phyloP scores from a whole-genome alignment of 306 rosid genomes.

The Argentina anserina region DNA sequence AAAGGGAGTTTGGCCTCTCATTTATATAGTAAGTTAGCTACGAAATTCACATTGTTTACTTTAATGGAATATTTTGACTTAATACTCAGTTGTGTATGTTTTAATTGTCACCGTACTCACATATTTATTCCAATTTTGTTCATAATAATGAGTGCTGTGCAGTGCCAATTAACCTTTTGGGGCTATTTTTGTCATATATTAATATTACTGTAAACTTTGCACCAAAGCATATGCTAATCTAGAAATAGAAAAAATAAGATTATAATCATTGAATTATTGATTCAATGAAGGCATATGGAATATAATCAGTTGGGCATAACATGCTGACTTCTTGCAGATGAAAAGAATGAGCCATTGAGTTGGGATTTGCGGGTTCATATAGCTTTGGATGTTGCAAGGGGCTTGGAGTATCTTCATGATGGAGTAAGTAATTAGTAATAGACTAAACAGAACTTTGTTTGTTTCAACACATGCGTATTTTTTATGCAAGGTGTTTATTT shows the following conservation, averaged over 20 bases:
- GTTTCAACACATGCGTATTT: background rate
- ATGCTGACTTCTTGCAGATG: constrained; percentile 37
- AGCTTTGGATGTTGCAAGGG: constrained; percentile 91
- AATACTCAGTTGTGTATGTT: background rate
- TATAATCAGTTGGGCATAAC: background rate
- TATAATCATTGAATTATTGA: background rate
- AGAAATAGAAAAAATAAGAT: background rate
- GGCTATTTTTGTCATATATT: background rate
- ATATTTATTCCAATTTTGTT: background rate
- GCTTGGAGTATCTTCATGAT: constrained; percentile 97
- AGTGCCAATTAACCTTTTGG: background rate
- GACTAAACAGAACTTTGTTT: constrained; percentile 15
- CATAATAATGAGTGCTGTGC: background rate
- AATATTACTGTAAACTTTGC: background rate
- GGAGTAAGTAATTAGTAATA: constrained; percentile 60
- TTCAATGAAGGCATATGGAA: background rate
- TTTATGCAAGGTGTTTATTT: constrained; percentile 8
- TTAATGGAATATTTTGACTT: background rate
- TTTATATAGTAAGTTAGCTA: constrained; percentile 66
- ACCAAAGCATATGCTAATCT: background rate
- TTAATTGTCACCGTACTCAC: background rate
- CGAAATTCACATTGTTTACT: constrained; percentile 2
- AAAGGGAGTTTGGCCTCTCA: constrained; percentile 95
- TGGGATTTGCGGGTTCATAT: constrained; percentile 89
- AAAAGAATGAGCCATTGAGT: constrained; percentile 53